These are phyloP conservation scores for Haplosporangium gracile DNA, from an alignment of 192 early-diverging fungal genomes.

Conservation along the genomic window DNA sequence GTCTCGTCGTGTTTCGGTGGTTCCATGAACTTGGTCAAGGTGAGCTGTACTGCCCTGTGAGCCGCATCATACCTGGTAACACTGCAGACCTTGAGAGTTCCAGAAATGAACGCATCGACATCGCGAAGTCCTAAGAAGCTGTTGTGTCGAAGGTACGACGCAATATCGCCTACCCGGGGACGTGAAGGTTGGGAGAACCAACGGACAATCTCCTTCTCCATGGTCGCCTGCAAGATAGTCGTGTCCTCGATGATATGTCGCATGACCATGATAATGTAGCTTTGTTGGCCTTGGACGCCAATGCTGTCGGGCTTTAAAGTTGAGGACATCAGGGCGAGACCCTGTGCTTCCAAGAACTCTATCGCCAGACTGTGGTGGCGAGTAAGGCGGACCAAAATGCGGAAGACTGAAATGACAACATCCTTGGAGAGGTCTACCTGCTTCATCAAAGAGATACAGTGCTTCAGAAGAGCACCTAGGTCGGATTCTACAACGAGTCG, in stretches of 20 bases:
- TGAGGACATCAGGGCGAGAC: conserved; percentile 76
- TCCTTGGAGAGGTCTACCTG: conserved; percentile 56
- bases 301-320: conserved; percentile 68
- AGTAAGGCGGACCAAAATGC: conserved; percentile 86
- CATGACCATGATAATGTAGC: conserved; percentile 85
- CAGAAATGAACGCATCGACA: conserved; percentile 74
- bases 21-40: conserved; percentile 55
- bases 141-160: conserved; percentile 76
- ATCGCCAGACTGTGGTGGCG: conserved; percentile 72
- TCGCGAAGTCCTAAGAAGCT: conserved; percentile 78
- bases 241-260: conserved; percentile 88
- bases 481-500: conserved; percentile 56
- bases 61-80: conserved; percentile 75
- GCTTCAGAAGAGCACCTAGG: conserved; percentile 48
- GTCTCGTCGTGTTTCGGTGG: conserved; percentile 7
- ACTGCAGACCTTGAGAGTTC: conserved; percentile 70
- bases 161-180: conserved; percentile 77
- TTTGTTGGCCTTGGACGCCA: conserved; percentile 82
- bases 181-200: conserved; percentile 81
- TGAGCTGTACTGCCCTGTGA: conserved; percentile 72
- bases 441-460: conserved; percentile 56
- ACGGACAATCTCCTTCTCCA: conserved; percentile 80
- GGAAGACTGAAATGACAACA: conserved; percentile 76
- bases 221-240: conserved; percentile 69
- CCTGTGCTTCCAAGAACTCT: conserved; percentile 76